phyloP scores from a whole-genome alignment of 2,329 filamentous ascomycete genomes.

The Botrytis paeoniae region DNA sequence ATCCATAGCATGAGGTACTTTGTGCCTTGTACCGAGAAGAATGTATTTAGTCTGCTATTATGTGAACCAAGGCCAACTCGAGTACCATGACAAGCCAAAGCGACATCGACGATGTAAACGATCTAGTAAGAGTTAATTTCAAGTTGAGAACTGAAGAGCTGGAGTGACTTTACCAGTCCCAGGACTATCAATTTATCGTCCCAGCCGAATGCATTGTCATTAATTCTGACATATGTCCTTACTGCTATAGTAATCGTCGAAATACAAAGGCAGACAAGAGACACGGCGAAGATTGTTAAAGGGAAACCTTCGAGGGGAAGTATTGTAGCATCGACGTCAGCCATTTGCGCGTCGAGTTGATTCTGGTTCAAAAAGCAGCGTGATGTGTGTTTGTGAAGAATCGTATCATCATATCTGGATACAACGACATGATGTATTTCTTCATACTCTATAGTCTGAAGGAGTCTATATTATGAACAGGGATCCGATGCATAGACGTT shows the following conservation, averaged over 20 bases:
- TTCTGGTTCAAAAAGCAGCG: background rate
- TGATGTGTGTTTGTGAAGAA: background rate
- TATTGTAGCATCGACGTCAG: background rate
- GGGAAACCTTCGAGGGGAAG: constrained; percentile 4
- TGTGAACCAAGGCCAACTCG: constrained; percentile 27
- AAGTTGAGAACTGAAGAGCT: background rate
- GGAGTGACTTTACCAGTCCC: background rate
- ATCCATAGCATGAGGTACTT: constrained; percentile 27
- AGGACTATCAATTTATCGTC: constrained; percentile 7
- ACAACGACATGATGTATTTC: background rate
- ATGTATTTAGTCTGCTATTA: constrained; percentile 23
- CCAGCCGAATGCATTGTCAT: constrained; percentile 1
- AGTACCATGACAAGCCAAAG: constrained; percentile 28
- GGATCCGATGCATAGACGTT: background rate
- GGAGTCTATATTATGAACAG: background rate
- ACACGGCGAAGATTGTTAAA: constrained; percentile 4
- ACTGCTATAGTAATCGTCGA: background rate
- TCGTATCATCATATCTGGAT: too few species aligned
- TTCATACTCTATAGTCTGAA: background rate
- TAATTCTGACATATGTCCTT: background rate
- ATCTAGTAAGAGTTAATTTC: constrained; percentile 6
- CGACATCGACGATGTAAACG: constrained; percentile 18
- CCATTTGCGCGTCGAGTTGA: background rate
- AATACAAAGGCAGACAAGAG: background rate
- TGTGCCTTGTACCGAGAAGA: constrained; percentile 20